phyloP scores from a whole-genome alignment of 495 filamentous ascomycete genomes.

The Penicillium malachiteum region DNA sequence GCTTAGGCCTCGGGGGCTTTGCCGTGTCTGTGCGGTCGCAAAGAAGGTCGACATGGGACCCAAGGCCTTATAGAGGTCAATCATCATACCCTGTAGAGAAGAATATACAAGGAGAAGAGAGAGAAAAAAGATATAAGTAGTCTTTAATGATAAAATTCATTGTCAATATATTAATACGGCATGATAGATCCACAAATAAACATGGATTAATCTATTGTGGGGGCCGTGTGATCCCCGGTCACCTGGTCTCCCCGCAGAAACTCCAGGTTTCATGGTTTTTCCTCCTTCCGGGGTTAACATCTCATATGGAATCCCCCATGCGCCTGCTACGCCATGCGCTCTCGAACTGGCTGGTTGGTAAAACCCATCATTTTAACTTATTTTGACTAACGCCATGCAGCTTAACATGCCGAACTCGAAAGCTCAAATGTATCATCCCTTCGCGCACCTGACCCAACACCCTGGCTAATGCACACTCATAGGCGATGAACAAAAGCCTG shows the following conservation, averaged over 20 bases:
- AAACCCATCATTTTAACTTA: background rate
- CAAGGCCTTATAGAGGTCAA: too few species aligned
- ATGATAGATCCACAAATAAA: too few species aligned
- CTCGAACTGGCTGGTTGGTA: constrained; percentile 52
- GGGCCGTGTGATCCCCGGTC: constrained; percentile 20
- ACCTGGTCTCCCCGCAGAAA: constrained; percentile 26
- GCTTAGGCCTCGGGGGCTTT: background rate
- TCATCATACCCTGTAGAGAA: too few species aligned
- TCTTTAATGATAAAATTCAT: background rate
- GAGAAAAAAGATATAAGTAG: too few species aligned
- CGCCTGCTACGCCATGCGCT: constrained; percentile 45
- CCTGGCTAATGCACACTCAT: constrained; percentile 13
- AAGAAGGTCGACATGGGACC: background rate
- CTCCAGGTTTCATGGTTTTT: constrained; percentile 22
- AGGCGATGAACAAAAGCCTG: constrained; percentile 57
- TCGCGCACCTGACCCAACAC: background rate
- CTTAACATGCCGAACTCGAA: constrained; percentile 61
- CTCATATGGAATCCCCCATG: constrained; percentile 21
- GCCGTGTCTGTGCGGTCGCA: background rate
- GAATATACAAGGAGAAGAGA: too few species aligned
- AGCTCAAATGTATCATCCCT: constrained; percentile 55
- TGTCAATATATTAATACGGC: background rate
- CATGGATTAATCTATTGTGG: constrained; percentile 5
- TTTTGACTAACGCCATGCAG: constrained; percentile 26
- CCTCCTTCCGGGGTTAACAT: constrained; percentile 8